Conservation (phyloP, 139 green algal species). For the Closterium sp. region DNA sequence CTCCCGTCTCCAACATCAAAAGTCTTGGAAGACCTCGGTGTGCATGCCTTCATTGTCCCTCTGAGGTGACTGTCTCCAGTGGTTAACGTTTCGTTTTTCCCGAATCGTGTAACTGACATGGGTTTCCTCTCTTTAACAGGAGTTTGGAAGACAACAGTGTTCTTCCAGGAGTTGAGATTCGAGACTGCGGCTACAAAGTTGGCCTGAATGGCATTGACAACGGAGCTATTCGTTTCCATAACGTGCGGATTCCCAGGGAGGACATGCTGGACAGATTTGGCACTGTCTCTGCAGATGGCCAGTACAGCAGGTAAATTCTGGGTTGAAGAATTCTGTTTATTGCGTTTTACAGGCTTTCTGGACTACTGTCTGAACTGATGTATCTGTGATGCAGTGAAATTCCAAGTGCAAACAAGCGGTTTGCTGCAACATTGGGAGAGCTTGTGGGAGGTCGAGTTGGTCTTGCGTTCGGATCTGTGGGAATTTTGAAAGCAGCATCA, state of each 20-base stretch:
- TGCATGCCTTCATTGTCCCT: constrained; percentile 61
- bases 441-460: constrained; percentile 74
- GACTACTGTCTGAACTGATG: neutral
- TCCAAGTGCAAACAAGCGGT: constrained; percentile 61
- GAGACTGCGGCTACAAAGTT: constrained; percentile 91
- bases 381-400: neutral
- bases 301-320: constrained; percentile 32
- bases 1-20: constrained; percentile 16
- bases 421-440: constrained; percentile 79
- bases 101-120: neutral
- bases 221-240: constrained; percentile 69
- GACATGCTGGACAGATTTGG: constrained; percentile 48
- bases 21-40: constrained; percentile 63
- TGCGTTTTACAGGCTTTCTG: neutral
- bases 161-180: constrained; percentile 82
- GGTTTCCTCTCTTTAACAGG: neutral
- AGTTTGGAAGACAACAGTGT: constrained; percentile 39
- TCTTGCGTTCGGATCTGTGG: constrained; percentile 76
- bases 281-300: constrained; percentile 24
- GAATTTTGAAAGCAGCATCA: constrained; percentile 75
- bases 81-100: neutral
- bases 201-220: constrained; percentile 91
- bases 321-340: neutral
- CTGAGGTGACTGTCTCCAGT: constrained; percentile 68
- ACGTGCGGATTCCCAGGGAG: constrained; percentile 45